A percentile compares a stretch with the other conserved stretches of the same genome.
Conservation (phyloP, 2,329 filamentous ascomycete species). For the Pseudogymnoascus sp. region DNA sequence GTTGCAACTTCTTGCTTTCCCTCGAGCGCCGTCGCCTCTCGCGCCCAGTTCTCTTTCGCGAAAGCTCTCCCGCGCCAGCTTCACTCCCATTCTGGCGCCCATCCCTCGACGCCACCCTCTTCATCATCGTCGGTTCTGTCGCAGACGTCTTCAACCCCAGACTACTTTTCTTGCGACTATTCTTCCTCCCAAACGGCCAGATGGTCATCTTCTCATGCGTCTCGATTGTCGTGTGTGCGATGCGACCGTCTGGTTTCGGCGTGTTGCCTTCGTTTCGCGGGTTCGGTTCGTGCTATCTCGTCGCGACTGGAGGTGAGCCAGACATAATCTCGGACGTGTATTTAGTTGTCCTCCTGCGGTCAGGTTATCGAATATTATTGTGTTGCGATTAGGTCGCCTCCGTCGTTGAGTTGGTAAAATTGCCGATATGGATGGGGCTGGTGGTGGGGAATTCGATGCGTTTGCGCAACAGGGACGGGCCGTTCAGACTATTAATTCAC, state of each 20-base stretch:
- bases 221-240: background rate
- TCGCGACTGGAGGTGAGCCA: slow-evolving; percentile 1
- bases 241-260: background rate
- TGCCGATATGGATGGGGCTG: slow-evolving; percentile 3
- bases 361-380: background rate
- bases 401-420: background rate
- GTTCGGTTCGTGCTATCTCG: slow-evolving; percentile 3
- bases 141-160: slow-evolving; percentile 48
- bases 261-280: background rate
- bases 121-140: slow-evolving; percentile 39
- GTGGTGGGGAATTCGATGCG: slow-evolving; percentile 1
- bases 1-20: slow-evolving; percentile 30
- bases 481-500: background rate
- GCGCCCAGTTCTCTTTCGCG: slow-evolving; percentile 30
- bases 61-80: slow-evolving; percentile 22
- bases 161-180: slow-evolving; percentile 53
- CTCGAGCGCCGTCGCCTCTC: slow-evolving; percentile 24
- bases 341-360: background rate
- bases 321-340: background rate
- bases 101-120: slow-evolving; percentile 22
- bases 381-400: background rate
- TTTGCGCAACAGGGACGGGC: slow-evolving; percentile 4
- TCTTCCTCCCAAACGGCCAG: slow-evolving; percentile 76
- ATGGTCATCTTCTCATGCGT: slow-evolving; percentile 54
- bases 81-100: slow-evolving; percentile 29